A percentile compares a stretch with the other conserved stretches of the same genome.
Conservation (phyloP, 2,329 filamentous ascomycete genomes). For the Diaporthe ampelina region DNA sequence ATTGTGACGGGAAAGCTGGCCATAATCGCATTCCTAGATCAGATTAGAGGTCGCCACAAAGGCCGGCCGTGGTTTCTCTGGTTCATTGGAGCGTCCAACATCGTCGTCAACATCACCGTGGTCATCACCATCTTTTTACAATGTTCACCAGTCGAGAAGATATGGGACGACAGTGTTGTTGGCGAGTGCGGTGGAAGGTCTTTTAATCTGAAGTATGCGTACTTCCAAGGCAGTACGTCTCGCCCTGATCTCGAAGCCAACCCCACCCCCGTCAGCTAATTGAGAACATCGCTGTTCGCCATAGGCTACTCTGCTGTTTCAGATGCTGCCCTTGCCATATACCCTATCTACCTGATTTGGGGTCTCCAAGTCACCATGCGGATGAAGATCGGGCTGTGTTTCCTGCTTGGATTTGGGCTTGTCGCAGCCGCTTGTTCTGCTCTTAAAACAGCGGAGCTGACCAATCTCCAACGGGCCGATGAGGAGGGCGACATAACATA, state of each 20-base stretch:
- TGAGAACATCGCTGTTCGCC: background rate
- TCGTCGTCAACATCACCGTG: slow-evolving; percentile 19
- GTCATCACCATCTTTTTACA: slow-evolving; percentile 20
- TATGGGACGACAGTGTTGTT: slow-evolving; percentile 13
- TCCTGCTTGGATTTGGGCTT: slow-evolving; percentile 21
- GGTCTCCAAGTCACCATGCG: slow-evolving; percentile 16
- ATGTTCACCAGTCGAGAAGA: slow-evolving; percentile 30
- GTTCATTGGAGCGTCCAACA: slow-evolving; percentile 16
- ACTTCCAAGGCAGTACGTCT: slow-evolving; percentile 33
- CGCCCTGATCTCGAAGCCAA: background rate
- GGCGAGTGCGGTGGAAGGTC: slow-evolving; percentile 1
- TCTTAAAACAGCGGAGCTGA: slow-evolving; percentile 20
- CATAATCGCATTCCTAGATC: slow-evolving; percentile 23
- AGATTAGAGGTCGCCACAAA: slow-evolving; percentile 26
- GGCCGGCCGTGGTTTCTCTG: slow-evolving; percentile 31
- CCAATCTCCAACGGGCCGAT: slow-evolving; percentile 2
- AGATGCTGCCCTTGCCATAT: slow-evolving; percentile 25
- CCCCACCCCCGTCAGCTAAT: background rate
- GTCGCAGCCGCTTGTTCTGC: slow-evolving; percentile 24
- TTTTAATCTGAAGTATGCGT: slow-evolving; percentile 22
- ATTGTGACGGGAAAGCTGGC: slow-evolving; percentile 27
- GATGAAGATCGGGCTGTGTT: slow-evolving; percentile 27
- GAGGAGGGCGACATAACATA: slow-evolving; percentile 19
- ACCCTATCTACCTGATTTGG: slow-evolving; percentile 26
- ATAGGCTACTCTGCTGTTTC: slow-evolving; percentile 28